Conservation (phyloP, 805 yeast genomes). For the Scheffersomyces stipitis region DNA sequence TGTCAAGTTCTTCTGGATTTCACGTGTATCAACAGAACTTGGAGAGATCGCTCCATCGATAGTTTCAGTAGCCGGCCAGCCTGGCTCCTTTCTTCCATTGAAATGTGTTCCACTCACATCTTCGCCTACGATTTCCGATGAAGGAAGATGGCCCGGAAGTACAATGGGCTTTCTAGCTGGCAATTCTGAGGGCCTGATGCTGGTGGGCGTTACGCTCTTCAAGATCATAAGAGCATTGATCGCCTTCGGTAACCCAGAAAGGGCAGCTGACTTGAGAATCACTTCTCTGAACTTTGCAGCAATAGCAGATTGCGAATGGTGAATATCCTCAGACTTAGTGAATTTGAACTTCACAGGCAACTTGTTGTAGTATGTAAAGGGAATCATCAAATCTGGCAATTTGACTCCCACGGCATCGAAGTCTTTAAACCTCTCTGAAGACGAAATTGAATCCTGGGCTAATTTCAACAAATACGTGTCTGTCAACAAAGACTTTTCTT, state of each 20-base stretch:
- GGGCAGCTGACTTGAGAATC: slow-evolving; percentile 71
- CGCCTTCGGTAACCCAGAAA: slow-evolving; percentile 81
- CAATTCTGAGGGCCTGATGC: slow-evolving; percentile 20
- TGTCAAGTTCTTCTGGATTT: slow-evolving; percentile 24
- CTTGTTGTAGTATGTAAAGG: slow-evolving; percentile 36
- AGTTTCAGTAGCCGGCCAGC: slow-evolving; percentile 19
- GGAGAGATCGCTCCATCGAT: slow-evolving; percentile 42
- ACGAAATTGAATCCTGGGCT: slow-evolving; percentile 40
- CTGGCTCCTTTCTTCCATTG: slow-evolving; percentile 16
- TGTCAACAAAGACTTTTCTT: slow-evolving; percentile 28
- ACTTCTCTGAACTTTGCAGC: slow-evolving; percentile 72
- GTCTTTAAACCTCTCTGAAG: slow-evolving; percentile 38
- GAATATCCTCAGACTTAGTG: slow-evolving; percentile 33
- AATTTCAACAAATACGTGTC: slow-evolving; percentile 31
- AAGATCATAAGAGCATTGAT: slow-evolving; percentile 74
- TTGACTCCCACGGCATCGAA: slow-evolving; percentile 41
- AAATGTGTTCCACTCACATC: slow-evolving; percentile 39
- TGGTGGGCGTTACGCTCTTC: slow-evolving; percentile 62
- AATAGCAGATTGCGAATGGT: slow-evolving; percentile 29
- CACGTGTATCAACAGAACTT: slow-evolving; percentile 27
- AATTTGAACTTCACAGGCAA: slow-evolving; percentile 39
- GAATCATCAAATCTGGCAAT: slow-evolving; percentile 42
- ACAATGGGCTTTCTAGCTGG: slow-evolving; percentile 31
- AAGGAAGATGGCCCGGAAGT: slow-evolving; percentile 33
- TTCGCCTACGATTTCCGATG: slow-evolving; percentile 39